Evolutionary conservation across 192 early-diverging fungal genomes (phyloP).

Genomic region (Coemansia sp.): DNA sequence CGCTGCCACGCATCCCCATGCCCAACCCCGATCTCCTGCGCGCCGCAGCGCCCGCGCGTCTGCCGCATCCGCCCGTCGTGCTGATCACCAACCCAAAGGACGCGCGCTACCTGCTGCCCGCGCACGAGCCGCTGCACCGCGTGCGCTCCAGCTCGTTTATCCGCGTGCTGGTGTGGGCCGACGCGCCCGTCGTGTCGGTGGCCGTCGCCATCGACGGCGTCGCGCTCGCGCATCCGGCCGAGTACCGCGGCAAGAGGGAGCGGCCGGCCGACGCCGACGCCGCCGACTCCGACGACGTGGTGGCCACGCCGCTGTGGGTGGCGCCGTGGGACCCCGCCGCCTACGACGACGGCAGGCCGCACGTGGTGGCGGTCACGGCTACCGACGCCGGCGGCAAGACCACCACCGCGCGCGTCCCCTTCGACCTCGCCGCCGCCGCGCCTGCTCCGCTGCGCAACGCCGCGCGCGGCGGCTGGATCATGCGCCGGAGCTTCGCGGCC

Average conservation of each 20-base stretch:
- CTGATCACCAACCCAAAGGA: constrained; percentile 90
- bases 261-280: constrained; percentile 6
- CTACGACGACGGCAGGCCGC: constrained; percentile 68
- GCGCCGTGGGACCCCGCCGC: constrained; percentile 67
- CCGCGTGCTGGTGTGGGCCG: constrained; percentile 74
- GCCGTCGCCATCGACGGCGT: constrained; percentile 58
- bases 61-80: constrained; percentile 67
- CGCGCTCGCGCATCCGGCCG: constrained; percentile 43
- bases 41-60: too few relatives aligned
- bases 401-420: constrained; percentile 56
- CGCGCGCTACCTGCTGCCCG: constrained; percentile 67
- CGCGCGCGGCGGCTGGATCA: constrained; percentile 72
- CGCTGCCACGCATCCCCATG: constrained; percentile 62
- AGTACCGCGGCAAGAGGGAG: constrained; percentile 54
- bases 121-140: constrained; percentile 67
- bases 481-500: constrained; percentile 59
- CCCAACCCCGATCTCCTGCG: constrained; percentile 34
- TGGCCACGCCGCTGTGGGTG: constrained; percentile 70
- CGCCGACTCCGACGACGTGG: constrained; percentile 14
- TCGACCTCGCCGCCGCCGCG: constrained; percentile 64
- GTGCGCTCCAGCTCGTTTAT: constrained; percentile 69
- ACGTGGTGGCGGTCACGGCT: constrained; percentile 64
- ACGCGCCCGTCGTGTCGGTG: constrained; percentile 38
- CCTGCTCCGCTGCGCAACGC: constrained; percentile 60
- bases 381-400: constrained; percentile 58